Evolutionary conservation across 495 filamentous ascomycete species (phyloP).

Genomic region (Aspergillus saccharolyticus): DNA sequence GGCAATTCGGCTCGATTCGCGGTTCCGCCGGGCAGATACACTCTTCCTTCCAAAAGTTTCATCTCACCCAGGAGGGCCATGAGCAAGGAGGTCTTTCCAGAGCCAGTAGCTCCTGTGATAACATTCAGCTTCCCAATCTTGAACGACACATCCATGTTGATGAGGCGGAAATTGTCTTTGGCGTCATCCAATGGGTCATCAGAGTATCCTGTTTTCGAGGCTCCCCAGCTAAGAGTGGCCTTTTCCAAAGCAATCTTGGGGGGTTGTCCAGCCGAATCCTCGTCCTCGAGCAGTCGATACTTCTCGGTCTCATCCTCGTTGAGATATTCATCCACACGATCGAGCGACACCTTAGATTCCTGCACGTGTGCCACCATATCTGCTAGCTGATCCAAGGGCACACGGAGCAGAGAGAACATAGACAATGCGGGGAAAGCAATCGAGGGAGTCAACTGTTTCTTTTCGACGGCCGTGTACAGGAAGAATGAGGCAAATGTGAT

Average conservation of each 20-base stretch:
- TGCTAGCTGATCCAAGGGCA: conserved; percentile 91
- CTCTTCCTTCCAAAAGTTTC: conserved; percentile 74
- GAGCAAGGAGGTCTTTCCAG: conserved; percentile 88
- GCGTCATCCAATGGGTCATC: conserved; percentile 19
- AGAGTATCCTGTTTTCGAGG: conserved; percentile 34
- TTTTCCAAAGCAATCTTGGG: conserved; percentile 75
- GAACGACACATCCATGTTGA: conserved; percentile 75
- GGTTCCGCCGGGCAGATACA: conserved; percentile 73
- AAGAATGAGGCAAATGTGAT: conserved; percentile 97
- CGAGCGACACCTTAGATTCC: conserved; percentile 94
- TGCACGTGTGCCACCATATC: conserved; percentile 99
- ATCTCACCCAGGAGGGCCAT: conserved; percentile 98
- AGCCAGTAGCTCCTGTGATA: conserved; percentile 87
- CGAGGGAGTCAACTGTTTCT: conserved; percentile 84
- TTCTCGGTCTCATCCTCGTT: conserved; percentile 96
- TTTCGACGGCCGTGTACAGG: conserved; percentile 85
- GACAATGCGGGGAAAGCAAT: conserved; percentile 96
- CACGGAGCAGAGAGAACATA: conserved; percentile 89
- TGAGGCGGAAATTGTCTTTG: conserved; percentile 68
- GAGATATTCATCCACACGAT: conserved; percentile 93
- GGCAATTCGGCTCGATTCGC: conserved; percentile 77
- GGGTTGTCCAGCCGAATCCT: conserved; percentile 56
- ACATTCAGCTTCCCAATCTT: conserved; percentile 78
- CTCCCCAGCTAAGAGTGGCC: conserved; percentile 86
- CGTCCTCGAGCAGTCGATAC: conserved; percentile 72